These are phyloP conservation scores for Phytophthora aleatoria DNA, from an alignment of 352 stramenopile species.

Conservation along the genomic window DNA sequence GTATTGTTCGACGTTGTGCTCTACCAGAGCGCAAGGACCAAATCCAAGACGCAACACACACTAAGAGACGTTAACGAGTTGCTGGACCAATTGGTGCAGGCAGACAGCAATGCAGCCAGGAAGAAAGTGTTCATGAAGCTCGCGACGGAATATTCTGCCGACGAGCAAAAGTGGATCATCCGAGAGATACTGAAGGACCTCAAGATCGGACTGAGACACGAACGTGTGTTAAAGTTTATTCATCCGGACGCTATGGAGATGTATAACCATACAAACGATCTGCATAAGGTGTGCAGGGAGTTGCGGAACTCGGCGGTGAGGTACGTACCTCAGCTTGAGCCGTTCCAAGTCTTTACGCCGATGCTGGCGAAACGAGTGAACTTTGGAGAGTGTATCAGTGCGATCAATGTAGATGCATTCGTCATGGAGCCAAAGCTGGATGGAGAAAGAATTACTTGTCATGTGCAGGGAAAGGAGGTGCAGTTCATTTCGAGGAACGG, in stretches of 20 bases:
- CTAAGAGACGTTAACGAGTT: conserved; percentile 66
- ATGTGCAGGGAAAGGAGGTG: conserved; percentile 60
- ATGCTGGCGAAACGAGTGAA: conserved; percentile 88
- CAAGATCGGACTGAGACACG: conserved; percentile 84
- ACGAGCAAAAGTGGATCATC: conserved; percentile 86
- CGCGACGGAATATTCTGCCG: conserved; percentile 71
- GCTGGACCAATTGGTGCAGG: conserved; percentile 56
- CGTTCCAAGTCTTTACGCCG: conserved; percentile 85
- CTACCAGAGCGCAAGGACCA: conserved; percentile 54
- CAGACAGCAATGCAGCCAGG: conserved; percentile 45
- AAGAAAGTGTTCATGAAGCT: conserved; percentile 77
- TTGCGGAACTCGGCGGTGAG: conserved; percentile 80
- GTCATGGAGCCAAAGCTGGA: conserved; percentile 88
- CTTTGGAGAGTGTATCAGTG: conserved; percentile 81
- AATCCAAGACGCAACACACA: conserved; percentile 54
- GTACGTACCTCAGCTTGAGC: conserved; percentile 80
- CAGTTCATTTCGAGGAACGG: conserved; percentile 89
- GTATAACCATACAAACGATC: conserved; percentile 89
- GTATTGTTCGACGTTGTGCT: conserved; percentile 79
- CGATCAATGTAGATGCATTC: conserved; percentile 73
- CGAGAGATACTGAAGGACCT: conserved; percentile 87
- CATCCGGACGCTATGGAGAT: conserved; percentile 85
- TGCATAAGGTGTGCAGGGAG: conserved; percentile 75
- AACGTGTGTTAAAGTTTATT: conserved; percentile 80
- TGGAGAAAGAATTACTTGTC: conserved; percentile 83